Conservation (phyloP, 306 rosid species). For the Lithocarpus polystachyus region DNA sequence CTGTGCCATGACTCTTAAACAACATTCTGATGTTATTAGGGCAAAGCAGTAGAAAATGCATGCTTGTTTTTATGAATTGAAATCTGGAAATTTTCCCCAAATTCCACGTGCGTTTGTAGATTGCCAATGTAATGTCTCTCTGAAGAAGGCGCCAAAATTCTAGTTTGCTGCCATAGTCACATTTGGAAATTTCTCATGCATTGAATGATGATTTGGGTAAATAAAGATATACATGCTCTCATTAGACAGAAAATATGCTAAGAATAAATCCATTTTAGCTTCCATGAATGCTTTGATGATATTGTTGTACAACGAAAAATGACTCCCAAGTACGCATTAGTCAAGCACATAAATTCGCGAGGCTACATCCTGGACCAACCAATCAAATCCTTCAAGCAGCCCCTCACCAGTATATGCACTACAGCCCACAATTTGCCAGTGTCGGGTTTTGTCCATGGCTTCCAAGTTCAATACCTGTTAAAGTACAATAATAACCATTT, state of each 20-base stretch:
- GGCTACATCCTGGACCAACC: conserved; percentile 90
- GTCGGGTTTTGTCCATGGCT: conserved; percentile 70
- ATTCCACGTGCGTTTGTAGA: too few relatives aligned
- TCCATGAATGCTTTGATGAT: neutral
- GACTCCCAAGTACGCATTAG: conserved; percentile 4
- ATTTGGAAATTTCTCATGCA: neutral
- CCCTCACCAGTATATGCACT: conserved; percentile 81
- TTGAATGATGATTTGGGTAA: neutral
- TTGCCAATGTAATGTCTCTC: neutral
- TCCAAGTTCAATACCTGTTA: conserved; percentile 73
- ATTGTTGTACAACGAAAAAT: neutral
- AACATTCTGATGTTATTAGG: too few relatives aligned
- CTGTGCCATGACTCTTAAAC: too few relatives aligned
- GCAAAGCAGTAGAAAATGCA: too few relatives aligned
- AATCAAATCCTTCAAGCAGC: conserved; percentile 75
- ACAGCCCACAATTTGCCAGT: conserved; percentile 81
- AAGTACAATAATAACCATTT: neutral
- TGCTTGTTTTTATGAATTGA: too few relatives aligned
- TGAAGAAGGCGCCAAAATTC: neutral
- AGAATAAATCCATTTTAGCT: neutral
- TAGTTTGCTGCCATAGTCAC: neutral
- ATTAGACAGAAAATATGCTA: neutral
- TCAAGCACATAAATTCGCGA: conserved; percentile 77
- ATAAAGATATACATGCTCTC: neutral
- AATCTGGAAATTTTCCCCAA: too few relatives aligned